Evolutionary conservation across 352 stramenopile species (phyloP).

Genomic region (Globisporangium nodosum): DNA sequence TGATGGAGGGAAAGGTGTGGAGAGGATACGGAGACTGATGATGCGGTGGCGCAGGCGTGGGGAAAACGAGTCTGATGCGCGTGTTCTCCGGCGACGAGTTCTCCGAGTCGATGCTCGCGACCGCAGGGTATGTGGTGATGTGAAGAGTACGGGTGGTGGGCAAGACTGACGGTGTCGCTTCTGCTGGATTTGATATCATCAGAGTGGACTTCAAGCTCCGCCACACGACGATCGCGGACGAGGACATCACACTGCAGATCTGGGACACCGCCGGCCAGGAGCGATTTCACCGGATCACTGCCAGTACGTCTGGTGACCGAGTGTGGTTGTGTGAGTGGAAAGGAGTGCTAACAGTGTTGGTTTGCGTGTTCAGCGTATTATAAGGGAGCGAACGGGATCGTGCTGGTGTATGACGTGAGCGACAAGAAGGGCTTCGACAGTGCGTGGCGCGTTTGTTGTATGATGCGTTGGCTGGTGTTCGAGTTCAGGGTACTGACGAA

Average conservation of each 20-base stretch:
- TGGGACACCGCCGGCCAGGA: constrained; percentile 95
- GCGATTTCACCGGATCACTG: constrained; percentile 92
- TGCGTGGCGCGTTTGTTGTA: constrained; percentile 26
- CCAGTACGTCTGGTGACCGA: constrained; percentile 44
- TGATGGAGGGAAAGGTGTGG: not conserved
- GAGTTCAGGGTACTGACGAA: not conserved
- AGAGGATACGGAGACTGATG: constrained; percentile 2
- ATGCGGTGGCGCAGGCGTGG: constrained; percentile 47
- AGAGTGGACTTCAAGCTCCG: constrained; percentile 93
- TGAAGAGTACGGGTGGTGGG: constrained; percentile 4
- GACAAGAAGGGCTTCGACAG: constrained; percentile 91
- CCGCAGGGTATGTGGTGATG: constrained; percentile 65
- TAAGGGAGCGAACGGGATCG: constrained; percentile 91
- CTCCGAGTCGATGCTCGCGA: constrained; percentile 86
- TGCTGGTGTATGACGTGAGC: constrained; percentile 92
- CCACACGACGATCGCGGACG: constrained; percentile 75
- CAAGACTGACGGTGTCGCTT: not conserved
- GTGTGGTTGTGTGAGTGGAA: not conserved
- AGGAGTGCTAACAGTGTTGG: constrained; percentile 11
- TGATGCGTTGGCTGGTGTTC: not conserved
- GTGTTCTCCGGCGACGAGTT: constrained; percentile 91
- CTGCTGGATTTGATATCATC: not conserved
- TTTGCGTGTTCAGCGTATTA: constrained; percentile 80
- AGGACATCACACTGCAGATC: constrained; percentile 90
- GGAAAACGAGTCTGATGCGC: constrained; percentile 92